Evolutionary conservation across 345 rosid genomes (phyloP).

Genomic region (Citrus reticulata): DNA sequence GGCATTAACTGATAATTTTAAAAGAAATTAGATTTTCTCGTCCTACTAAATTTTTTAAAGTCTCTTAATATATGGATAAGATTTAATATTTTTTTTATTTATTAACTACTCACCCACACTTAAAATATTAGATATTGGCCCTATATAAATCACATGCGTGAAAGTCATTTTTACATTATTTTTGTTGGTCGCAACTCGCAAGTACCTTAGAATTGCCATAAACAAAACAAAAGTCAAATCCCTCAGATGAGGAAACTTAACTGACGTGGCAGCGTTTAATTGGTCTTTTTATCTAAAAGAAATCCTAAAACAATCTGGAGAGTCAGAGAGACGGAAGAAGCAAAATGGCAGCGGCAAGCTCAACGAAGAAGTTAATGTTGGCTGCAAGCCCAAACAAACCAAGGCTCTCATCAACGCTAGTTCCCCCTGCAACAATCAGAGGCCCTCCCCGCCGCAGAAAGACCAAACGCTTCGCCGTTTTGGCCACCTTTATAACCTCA

Average conservation of each 20-base stretch:
- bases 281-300: neutral
- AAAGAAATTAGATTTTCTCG: too few species aligned
- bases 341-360: constrained; percentile 15
- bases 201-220: too few species aligned
- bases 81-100: too few species aligned
- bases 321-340: neutral
- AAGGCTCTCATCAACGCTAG: neutral
- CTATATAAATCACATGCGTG: too few species aligned
- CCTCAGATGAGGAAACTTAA: neutral
- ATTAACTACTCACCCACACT: too few species aligned
- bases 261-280: neutral
- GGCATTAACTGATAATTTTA: too few species aligned
- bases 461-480: constrained; percentile 8
- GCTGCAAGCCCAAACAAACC: neutral
- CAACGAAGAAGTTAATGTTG: neutral
- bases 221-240: neutral
- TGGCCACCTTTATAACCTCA: constrained; percentile 16
- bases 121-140: too few species aligned
- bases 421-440: neutral
- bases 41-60: too few species aligned
- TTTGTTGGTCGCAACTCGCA: too few species aligned
- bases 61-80: fast-evolving
- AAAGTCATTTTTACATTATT: too few species aligned
- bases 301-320: neutral
- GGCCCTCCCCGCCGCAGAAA: neutral